Evolutionary conservation across 352 stramenopile species (phyloP).

Genomic region (Globisporangium paddicum): DNA sequence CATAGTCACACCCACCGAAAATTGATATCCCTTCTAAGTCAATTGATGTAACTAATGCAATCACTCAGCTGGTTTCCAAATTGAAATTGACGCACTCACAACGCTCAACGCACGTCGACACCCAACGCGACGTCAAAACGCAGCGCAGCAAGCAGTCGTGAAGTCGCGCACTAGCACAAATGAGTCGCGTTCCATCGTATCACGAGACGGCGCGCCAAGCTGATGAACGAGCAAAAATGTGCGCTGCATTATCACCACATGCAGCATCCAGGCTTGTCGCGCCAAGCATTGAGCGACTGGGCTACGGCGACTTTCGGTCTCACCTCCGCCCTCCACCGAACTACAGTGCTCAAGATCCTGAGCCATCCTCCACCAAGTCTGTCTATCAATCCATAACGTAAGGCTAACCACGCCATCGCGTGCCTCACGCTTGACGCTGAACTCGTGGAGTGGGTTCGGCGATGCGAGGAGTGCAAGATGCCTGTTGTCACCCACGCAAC

Average conservation of each 20-base stretch:
- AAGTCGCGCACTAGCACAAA: too few species aligned
- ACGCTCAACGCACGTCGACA: too few species aligned
- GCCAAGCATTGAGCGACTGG: neutral
- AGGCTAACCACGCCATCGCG: neutral
- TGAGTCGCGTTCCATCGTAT: too few species aligned
- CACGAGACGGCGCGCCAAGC: neutral
- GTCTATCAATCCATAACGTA: neutral
- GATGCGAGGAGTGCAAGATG: neutral
- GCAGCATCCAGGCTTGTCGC: neutral
- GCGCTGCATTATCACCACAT: neutral
- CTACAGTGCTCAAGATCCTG: neutral
- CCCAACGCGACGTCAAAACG: too few species aligned
- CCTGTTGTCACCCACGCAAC: neutral
- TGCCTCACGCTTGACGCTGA: neutral
- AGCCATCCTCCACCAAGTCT: neutral
- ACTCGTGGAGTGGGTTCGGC: neutral
- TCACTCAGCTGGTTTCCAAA: too few species aligned
- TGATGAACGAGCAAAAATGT: neutral
- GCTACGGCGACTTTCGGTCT: neutral
- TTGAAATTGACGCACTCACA: too few species aligned
- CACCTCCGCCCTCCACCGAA: neutral
- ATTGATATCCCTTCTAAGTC: too few species aligned
- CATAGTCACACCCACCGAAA: too few species aligned
- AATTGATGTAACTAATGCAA: too few species aligned
- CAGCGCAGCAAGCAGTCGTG: too few species aligned